phyloP scores from a whole-genome alignment of 176 grass and related monocot species.

The Bolboschoenus planiculmis region DNA sequence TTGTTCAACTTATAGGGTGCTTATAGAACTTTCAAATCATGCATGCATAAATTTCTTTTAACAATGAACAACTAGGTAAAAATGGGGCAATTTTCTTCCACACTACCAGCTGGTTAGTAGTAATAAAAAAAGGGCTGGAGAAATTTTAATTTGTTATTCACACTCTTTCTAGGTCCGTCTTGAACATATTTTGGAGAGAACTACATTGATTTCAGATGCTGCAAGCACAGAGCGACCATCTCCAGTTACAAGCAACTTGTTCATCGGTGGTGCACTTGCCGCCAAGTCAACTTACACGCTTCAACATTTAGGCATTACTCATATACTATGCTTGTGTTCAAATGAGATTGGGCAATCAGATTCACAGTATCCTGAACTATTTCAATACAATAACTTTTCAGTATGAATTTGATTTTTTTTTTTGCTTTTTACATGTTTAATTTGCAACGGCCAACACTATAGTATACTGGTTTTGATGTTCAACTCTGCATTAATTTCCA shows the following conservation, averaged over 20 bases:
- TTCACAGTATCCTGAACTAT: slow-evolving; percentile 90
- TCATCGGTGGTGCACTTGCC: slow-evolving; percentile 87
- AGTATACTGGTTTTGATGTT: slow-evolving; percentile 3
- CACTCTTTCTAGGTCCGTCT: slow-evolving; percentile 62
- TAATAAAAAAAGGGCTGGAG: neutral
- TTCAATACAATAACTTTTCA: slow-evolving; percentile 94
- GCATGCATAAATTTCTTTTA: neutral
- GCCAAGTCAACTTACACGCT: slow-evolving; percentile 89
- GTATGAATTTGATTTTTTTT: slow-evolving; percentile 45
- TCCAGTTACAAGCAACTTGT: slow-evolving; percentile 59
- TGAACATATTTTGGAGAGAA: slow-evolving; percentile 95
- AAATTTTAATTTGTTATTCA: neutral
- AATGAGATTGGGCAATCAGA: slow-evolving; percentile 99
- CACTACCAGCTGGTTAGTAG: neutral
- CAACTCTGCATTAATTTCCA: neutral
- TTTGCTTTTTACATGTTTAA: neutral
- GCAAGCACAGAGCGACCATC: slow-evolving; percentile 84
- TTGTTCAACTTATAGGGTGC: neutral
- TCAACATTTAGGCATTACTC: slow-evolving; percentile 81
- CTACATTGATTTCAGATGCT: slow-evolving; percentile 78
- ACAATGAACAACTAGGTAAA: neutral
- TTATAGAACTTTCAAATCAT: neutral
- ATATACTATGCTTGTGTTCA: slow-evolving; percentile 94
- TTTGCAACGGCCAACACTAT: neutral
- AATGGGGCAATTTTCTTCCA: neutral